A percentile compares a stretch with the other conserved stretches of the same genome.
These are phyloP conservation scores for Diaporthe sp. DNA, from an alignment of 2,329 filamentous ascomycete species.

Conservation along the genomic window DNA sequence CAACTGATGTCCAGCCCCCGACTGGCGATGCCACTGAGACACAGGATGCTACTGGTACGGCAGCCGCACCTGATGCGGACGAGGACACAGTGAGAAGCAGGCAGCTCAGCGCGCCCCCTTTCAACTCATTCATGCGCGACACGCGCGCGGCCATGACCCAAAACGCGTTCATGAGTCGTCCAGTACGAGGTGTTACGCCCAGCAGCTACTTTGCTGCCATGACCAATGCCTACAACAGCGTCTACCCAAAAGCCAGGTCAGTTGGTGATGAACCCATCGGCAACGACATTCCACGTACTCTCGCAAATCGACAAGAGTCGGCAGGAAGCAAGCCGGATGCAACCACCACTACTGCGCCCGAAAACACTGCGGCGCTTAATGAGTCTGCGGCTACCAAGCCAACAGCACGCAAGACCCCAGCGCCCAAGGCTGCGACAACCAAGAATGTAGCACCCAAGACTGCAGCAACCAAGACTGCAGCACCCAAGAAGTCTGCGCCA, in stretches of 20 bases:
- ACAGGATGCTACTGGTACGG: not conserved
- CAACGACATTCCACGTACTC: not conserved
- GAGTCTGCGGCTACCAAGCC: not conserved
- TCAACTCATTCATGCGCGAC: slow-evolving; percentile 21
- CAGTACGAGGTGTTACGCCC: not conserved
- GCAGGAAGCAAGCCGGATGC: not conserved
- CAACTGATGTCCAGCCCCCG: not conserved
- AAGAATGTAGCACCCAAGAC: not conserved
- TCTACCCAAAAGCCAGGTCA: not conserved
- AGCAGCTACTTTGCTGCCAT: not conserved
- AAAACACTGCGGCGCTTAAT: not conserved
- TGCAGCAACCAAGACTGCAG: not conserved
- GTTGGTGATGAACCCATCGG: slow-evolving; percentile 13
- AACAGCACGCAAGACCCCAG: not conserved
- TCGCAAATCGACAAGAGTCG: not conserved
- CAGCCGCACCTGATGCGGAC: not conserved
- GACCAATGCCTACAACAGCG: not conserved
- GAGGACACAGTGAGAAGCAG: slow-evolving; percentile 3
- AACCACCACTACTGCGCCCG: not conserved
- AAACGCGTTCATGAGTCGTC: slow-evolving; percentile 9
- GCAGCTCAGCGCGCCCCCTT: not conserved
- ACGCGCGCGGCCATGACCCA: not conserved
- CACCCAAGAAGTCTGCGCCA: not conserved
- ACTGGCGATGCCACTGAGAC: not conserved
- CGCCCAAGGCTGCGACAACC: not conserved